These are phyloP conservation scores for Fusarium sp. DNA, from an alignment of 2,329 filamentous ascomycete species.

Conservation along the genomic window DNA sequence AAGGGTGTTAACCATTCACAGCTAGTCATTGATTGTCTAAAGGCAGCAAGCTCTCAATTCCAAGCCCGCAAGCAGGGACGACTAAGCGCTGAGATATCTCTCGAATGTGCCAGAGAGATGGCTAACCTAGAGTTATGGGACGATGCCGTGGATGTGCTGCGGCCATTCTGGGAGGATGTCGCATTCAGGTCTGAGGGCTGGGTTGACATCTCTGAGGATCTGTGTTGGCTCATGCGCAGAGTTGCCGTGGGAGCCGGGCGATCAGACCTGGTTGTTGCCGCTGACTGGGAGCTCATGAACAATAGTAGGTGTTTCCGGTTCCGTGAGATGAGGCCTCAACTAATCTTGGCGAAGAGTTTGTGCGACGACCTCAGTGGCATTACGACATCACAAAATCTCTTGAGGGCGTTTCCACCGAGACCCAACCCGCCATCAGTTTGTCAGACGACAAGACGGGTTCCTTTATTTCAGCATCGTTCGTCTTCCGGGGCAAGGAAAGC, in stretches of 20 bases:
- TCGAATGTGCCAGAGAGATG: slow-evolving; percentile 72
- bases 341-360: slow-evolving; percentile 62
- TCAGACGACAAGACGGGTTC: slow-evolving; percentile 67
- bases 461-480: slow-evolving; percentile 69
- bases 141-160: slow-evolving; percentile 68
- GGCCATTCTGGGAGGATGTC: slow-evolving; percentile 71
- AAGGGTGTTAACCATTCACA: slow-evolving; percentile 69
- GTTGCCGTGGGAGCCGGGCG: slow-evolving; percentile 69
- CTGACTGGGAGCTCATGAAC: slow-evolving; percentile 77
- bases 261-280: slow-evolving; percentile 70
- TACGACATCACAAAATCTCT: slow-evolving; percentile 74
- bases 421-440: slow-evolving; percentile 67
- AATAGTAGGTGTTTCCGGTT: slow-evolving; percentile 61
- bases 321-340: neutral
- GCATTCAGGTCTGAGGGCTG: slow-evolving; percentile 73
- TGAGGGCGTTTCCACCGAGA: slow-evolving; percentile 61
- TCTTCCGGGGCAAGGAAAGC: slow-evolving; percentile 71
- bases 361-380: slow-evolving; percentile 69
- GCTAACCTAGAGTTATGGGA: slow-evolving; percentile 67
- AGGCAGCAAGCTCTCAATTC: slow-evolving; percentile 69
- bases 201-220: slow-evolving; percentile 71
- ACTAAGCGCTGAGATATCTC: slow-evolving; percentile 68
- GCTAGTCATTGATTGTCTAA: slow-evolving; percentile 68
- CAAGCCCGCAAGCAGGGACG: slow-evolving; percentile 68
- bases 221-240: slow-evolving; percentile 73